Percentiles rank a stretch among this genome's conserved stretches.
phyloP scores from a whole-genome alignment of 2,329 filamentous ascomycete genomes.

The Blastomyces silverae region DNA sequence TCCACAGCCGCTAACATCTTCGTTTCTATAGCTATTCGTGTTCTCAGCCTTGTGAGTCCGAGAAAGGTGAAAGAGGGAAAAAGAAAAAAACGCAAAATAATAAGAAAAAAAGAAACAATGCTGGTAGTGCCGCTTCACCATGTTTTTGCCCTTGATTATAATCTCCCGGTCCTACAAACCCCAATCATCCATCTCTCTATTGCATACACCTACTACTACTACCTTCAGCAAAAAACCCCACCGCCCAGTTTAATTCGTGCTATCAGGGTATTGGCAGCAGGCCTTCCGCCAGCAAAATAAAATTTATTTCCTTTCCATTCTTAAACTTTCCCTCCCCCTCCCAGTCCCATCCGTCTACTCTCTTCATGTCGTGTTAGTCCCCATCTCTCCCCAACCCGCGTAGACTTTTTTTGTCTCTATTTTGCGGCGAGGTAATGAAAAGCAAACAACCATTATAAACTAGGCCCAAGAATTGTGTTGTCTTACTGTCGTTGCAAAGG shows the following conservation, averaged over 20 bases:
- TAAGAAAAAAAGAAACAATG: background rate
- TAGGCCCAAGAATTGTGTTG: too few species aligned
- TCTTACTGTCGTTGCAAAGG: too few species aligned
- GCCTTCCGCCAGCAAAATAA: constrained; percentile 5
- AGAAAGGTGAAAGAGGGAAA: background rate
- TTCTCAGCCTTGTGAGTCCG: background rate
- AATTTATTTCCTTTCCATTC: background rate
- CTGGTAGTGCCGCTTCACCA: background rate
- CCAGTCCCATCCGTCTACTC: background rate
- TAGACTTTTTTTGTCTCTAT: too few species aligned
- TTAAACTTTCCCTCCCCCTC: background rate
- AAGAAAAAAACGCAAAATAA: background rate
- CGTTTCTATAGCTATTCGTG: background rate
- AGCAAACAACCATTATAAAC: too few species aligned
- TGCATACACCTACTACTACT: background rate
- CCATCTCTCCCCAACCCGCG: too few species aligned
- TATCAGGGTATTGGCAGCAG: background rate
- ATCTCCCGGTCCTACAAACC: background rate
- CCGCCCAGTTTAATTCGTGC: constrained; percentile 3
- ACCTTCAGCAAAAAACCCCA: background rate
- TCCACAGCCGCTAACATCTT: background rate
- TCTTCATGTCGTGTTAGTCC: too few species aligned
- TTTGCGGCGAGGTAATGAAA: too few species aligned
- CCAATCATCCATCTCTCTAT: background rate
- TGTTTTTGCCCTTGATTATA: background rate